phyloP scores from a whole-genome alignment of 176 grass and related monocot genomes.

The Olyra latifolia region DNA sequence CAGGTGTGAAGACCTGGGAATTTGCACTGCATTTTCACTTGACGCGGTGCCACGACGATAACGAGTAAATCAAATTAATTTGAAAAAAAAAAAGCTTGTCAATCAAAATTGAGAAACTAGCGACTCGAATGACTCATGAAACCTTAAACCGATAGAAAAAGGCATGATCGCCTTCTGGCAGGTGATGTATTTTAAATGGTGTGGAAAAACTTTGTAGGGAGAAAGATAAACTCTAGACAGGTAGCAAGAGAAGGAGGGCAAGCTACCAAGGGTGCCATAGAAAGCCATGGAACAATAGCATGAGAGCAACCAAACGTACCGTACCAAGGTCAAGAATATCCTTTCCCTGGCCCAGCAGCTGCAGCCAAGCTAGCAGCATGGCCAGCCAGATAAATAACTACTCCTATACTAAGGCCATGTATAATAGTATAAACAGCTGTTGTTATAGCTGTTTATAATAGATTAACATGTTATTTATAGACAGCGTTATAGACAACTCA shows the following conservation, averaged over 20 bases:
- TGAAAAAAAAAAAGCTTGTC: neutral
- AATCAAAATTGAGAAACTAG: neutral
- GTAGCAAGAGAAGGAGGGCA: neutral
- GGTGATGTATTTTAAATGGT: neutral
- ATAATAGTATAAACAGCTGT: too few species aligned
- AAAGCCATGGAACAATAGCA: neutral
- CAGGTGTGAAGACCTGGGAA: neutral
- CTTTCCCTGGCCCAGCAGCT: slow-evolving; percentile 2
- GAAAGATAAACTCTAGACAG: too few species aligned
- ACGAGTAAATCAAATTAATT: too few species aligned
- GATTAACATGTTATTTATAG: too few species aligned
- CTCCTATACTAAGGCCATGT: too few species aligned
- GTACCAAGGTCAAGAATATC: slow-evolving; percentile 12
- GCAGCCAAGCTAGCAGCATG: neutral
- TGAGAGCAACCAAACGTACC: neutral
- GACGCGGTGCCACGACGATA: neutral
- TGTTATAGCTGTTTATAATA: too few species aligned
- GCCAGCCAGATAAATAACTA: neutral
- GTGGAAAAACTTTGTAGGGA: too few species aligned
- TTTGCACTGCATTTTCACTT: slow-evolving; percentile 6
- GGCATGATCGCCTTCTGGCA: neutral
- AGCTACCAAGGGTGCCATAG: neutral
- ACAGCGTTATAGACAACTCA: too few species aligned
- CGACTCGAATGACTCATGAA: neutral
- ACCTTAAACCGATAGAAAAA: neutral